Evolutionary conservation across 2,329 filamentous ascomycete genomes (phyloP), one percentile per base, ranked within the genome.

Genomic region (Didymella sp.): DNA sequence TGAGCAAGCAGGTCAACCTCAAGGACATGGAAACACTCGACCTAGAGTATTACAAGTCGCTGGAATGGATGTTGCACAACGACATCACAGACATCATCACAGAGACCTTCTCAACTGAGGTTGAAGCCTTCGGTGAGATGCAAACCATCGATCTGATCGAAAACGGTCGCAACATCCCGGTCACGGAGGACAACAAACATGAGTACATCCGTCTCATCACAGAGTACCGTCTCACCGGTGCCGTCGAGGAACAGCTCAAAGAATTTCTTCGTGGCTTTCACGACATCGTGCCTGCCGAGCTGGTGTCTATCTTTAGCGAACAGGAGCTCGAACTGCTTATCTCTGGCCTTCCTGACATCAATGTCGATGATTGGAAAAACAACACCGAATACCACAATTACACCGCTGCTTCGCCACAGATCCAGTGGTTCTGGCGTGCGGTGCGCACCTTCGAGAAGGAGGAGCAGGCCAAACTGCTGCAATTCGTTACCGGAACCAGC

Each of bases 21-120:
- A 99, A 99, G 81, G 95, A 99, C 71, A 98, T 99, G 92, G 95
- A 99, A 77, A 97, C 93, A 21, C 90, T 99, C 60, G 95, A 99
- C 75, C 88, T 96, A 3, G 94, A 99, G 71, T 99, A 99, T 80
- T 97, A 98, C 86, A 99, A 98, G 77, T 98, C 94, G 13, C 84
- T 99, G 21, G 87, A 95, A 59, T 99, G 96, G 96, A 98, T 99
- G 88, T 83, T 98, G 56, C 91, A 96, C 74, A 98, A 99, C 70
- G 94, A 99, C 73, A 99, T 99, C 68, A 96, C 93, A 4, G 95
- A 98, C 71, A 92, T 98, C 71, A 95, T 98, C 69, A 95, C 91
- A 2, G 94, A 99, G 79, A 96, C 91, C 1, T 98, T 99, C 75
- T 95, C 93, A 11, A 87, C 96, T 25, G 93, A 97, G 73, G 90